phyloP scores from a whole-genome alignment of 805 yeast species.

The Kuraishia piskuri region DNA sequence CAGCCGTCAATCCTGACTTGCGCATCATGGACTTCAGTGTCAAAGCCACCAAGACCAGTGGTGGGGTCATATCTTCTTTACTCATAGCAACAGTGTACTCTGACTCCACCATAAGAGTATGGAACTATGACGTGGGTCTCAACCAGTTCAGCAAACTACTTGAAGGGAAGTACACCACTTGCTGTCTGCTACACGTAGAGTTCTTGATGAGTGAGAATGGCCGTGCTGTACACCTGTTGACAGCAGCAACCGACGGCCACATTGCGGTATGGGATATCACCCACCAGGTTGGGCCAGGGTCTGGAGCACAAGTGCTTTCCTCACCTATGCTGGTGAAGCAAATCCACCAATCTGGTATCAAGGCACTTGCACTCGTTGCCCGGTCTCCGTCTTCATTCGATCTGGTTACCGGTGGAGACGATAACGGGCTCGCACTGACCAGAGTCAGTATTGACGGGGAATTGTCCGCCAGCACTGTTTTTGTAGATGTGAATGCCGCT shows the following conservation, averaged over 20 bases:
- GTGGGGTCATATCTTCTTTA: constrained; percentile 29
- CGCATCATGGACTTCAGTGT: constrained; percentile 82
- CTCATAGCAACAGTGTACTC: constrained; percentile 71
- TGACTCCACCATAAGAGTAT: constrained; percentile 66
- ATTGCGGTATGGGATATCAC: constrained; percentile 54
- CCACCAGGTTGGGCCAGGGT: neutral
- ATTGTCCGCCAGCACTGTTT: constrained; percentile 15
- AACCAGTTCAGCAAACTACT: constrained; percentile 34
- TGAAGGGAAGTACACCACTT: constrained; percentile 51
- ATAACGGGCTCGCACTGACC: constrained; percentile 55
- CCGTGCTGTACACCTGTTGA: constrained; percentile 25
- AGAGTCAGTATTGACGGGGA: constrained; percentile 22
- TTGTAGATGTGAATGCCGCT: constrained; percentile 53
- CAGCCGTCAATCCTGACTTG: constrained; percentile 61
- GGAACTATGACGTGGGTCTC: constrained; percentile 36
- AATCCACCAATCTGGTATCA: constrained; percentile 83
- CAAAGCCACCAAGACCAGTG: constrained; percentile 22
- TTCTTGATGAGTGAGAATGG: constrained; percentile 23
- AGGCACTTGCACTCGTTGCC: constrained; percentile 29
- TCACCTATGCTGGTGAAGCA: constrained; percentile 30
- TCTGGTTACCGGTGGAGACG: constrained; percentile 86
- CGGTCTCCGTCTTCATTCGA: constrained; percentile 8
- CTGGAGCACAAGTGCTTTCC: constrained; percentile 11
- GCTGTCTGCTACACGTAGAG: constrained; percentile 65
- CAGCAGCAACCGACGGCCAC: constrained; percentile 81